Evolutionary conservation across 2,329 filamentous ascomycete species (phyloP).

Genomic region (Pleomassaria siparia): DNA sequence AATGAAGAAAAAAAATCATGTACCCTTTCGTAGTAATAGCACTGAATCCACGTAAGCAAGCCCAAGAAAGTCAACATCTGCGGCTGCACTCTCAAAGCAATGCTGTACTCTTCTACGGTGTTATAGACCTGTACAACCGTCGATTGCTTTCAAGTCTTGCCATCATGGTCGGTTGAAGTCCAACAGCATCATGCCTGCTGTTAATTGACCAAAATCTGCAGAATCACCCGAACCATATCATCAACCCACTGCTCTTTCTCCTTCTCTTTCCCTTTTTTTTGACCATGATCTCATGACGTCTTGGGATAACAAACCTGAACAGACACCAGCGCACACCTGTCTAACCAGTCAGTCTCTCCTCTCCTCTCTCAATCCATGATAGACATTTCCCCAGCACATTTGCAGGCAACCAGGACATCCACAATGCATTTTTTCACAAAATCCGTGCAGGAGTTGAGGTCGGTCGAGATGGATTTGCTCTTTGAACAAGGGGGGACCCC

Average conservation of each 20-base stretch:
- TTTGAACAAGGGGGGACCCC: neutral
- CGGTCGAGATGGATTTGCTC: neutral
- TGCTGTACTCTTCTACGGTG: slow-evolving; percentile 56
- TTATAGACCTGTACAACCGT: slow-evolving; percentile 67
- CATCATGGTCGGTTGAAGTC: slow-evolving; percentile 71
- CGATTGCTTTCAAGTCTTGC: slow-evolving; percentile 65
- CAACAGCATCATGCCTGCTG: slow-evolving; percentile 65
- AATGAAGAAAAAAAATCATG: neutral
- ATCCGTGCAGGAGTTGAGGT: neutral
- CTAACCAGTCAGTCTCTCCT: neutral
- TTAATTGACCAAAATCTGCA: slow-evolving; percentile 70
- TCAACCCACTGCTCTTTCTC: slow-evolving; percentile 47
- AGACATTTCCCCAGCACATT: slow-evolving; percentile 59
- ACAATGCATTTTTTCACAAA: too few species aligned
- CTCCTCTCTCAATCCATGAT: neutral
- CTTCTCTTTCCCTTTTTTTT: neutral
- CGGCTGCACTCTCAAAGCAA: slow-evolving; percentile 58
- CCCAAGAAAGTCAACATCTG: slow-evolving; percentile 58
- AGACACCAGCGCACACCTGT: slow-evolving; percentile 64
- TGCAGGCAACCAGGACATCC: slow-evolving; percentile 57
- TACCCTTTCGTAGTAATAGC: slow-evolving; percentile 55
- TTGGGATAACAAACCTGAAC: slow-evolving; percentile 52
- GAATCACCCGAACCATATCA: too few species aligned
- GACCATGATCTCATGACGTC: neutral
- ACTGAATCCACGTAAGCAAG: slow-evolving; percentile 58